Conservation (phyloP, 768 basidiomycete genomes). For the Lanmaoa pseudosensibilis region DNA sequence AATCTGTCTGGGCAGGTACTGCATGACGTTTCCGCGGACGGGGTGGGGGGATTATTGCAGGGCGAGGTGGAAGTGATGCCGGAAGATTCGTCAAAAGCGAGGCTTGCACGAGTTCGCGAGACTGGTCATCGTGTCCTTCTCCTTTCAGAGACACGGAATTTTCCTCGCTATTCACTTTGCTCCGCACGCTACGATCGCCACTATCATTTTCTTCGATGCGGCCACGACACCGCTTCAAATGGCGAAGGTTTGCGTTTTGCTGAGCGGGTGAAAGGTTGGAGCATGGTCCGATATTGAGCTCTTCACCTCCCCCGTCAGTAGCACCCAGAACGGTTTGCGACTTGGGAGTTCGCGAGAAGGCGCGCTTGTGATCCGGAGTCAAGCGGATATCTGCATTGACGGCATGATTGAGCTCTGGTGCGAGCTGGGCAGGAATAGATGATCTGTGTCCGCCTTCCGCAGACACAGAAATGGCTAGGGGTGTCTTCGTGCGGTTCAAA, state of each 20-base stretch:
- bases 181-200: conserved; percentile 31
- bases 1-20: background rate
- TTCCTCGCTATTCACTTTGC: conserved; percentile 26
- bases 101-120: background rate
- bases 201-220: conserved; percentile 28
- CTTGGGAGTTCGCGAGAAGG: conserved; percentile 21
- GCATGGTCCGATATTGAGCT: conserved; percentile 26
- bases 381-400: background rate
- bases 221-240: conserved; percentile 27
- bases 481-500: background rate
- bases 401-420: conserved; percentile 12
- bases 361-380: conserved; percentile 9
- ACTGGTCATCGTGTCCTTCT: conserved; percentile 19
- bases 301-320: conserved; percentile 4
- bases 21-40: conserved; percentile 18
- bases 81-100: background rate
- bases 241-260: conserved; percentile 32
- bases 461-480: conserved; percentile 9
- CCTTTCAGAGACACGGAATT: conserved; percentile 1
- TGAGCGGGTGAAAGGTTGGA: conserved; percentile 26
- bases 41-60: conserved; percentile 26
- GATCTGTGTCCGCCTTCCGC: conserved; percentile 13
- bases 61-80: conserved; percentile 17
- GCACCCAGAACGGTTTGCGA: conserved; percentile 25
- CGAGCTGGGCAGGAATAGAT: conserved; percentile 12